Conservation (phyloP, 164 flowering plant species). For the Chloranthus sessilifolius region DNA sequence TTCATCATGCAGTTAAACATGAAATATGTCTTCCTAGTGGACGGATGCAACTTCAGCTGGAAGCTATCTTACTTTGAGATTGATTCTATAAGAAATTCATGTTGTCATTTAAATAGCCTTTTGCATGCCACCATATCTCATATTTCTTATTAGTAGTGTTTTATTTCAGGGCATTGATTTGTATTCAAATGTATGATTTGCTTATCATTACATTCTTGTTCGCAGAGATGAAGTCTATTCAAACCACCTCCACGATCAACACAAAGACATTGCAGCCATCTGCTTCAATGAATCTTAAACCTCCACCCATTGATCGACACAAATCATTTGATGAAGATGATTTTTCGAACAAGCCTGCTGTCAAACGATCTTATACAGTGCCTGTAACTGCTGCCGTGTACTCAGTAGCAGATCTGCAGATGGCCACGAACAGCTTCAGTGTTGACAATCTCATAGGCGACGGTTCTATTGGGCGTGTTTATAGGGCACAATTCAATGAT, state of each 20-base stretch:
- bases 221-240: constrained; percentile 72
- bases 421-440: constrained; percentile 89
- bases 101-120: background rate
- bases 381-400: constrained; percentile 47
- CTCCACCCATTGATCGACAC: constrained; percentile 78
- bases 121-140: too few relatives aligned
- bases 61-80: background rate
- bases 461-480: constrained; percentile 92
- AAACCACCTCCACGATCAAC: constrained; percentile 35
- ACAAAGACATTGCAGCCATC: constrained; percentile 50
- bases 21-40: too few relatives aligned
- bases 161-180: background rate
- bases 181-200: constrained; percentile 4
- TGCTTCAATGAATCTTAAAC: constrained; percentile 58
- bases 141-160: too few relatives aligned
- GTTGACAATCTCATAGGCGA: constrained; percentile 78
- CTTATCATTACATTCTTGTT: constrained; percentile 5
- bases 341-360: constrained; percentile 37
- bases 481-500: constrained; percentile 83
- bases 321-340: constrained; percentile 91
- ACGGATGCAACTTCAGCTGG: too few relatives aligned
- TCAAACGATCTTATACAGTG: constrained; percentile 45
- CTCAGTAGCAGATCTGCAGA: constrained; percentile 90
- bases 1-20: too few relatives aligned
- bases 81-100: background rate